Conservation (phyloP, 371 early-diverging fungal species). For the Dichotomocladium elegans region DNA sequence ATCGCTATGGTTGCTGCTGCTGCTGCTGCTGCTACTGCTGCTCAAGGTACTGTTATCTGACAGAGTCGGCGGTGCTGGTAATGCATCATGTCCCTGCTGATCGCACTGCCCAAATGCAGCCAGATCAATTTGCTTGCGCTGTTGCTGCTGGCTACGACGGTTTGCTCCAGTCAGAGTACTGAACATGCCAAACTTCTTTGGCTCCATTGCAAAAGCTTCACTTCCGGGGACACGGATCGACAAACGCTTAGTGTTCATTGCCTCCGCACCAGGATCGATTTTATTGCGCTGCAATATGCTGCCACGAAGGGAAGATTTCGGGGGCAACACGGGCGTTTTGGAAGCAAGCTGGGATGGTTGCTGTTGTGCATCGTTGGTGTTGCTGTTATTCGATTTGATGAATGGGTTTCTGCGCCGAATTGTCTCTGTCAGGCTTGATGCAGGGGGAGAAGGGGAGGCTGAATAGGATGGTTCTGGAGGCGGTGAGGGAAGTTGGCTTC, state of each 20-base stretch:
- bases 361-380: no score
- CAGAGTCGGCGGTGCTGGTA: conserved; percentile 25
- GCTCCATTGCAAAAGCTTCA: no score
- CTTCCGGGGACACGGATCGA: conserved; percentile 35
- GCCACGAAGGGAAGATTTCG: conserved; percentile 27
- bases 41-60: conserved; percentile 43
- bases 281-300: conserved; percentile 25
- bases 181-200: conserved; percentile 25
- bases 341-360: conserved; percentile 2
- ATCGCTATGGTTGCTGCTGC: conserved; percentile 1
- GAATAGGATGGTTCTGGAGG: conserved; percentile 5
- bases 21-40: conserved; percentile 24
- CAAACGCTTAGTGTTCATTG: conserved; percentile 21
- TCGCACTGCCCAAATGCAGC: conserved; percentile 23
- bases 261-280: conserved; percentile 17
- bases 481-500: neutral
- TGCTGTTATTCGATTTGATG: conserved; percentile 7
- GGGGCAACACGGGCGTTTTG: conserved; percentile 18
- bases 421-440: conserved; percentile 23
- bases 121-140: conserved; percentile 39
- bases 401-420: conserved; percentile 41
- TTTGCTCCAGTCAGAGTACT: conserved; percentile 22
- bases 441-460: conserved; percentile 7
- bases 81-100: conserved; percentile 3
- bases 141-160: no score